Evolutionary conservation across 305 asterid genomes (phyloP).

Genomic region (Salvia sclarea): DNA sequence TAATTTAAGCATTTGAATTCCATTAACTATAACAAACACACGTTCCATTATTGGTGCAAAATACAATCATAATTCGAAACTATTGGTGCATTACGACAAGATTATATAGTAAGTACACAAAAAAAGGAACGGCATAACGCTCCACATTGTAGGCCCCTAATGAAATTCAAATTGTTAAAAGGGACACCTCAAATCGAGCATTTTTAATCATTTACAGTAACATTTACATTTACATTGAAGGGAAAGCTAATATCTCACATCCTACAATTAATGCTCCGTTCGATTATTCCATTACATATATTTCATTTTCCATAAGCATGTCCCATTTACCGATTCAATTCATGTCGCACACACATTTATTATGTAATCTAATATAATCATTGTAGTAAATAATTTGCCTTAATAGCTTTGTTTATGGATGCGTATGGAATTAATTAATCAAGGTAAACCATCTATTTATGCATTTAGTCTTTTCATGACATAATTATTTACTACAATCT

Average conservation of each 20-base stretch:
- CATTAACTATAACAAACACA: neutral
- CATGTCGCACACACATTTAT: neutral
- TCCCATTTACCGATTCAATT: neutral
- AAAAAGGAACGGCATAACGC: neutral
- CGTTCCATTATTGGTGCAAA: neutral
- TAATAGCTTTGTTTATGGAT: neutral
- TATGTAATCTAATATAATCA: neutral
- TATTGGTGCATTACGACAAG: neutral
- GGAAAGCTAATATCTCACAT: neutral
- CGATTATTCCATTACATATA: neutral
- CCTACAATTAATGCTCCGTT: neutral
- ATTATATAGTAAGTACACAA: neutral
- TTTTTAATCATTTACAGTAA: neutral
- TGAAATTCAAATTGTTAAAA: slow-evolving; percentile 33
- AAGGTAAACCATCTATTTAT: neutral
- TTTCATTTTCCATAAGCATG: neutral
- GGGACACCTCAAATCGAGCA: neutral
- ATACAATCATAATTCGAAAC: neutral
- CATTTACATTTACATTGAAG: neutral
- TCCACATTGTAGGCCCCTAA: slow-evolving; percentile 28
- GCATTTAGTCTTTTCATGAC: slow-evolving; percentile 27
- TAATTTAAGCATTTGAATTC: neutral
- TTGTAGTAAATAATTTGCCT: neutral
- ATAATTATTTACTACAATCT: neutral
- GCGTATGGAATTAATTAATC: neutral